Conservation (phyloP, 1,284 basidiomycete species). For the Ustilago esculenta region DNA sequence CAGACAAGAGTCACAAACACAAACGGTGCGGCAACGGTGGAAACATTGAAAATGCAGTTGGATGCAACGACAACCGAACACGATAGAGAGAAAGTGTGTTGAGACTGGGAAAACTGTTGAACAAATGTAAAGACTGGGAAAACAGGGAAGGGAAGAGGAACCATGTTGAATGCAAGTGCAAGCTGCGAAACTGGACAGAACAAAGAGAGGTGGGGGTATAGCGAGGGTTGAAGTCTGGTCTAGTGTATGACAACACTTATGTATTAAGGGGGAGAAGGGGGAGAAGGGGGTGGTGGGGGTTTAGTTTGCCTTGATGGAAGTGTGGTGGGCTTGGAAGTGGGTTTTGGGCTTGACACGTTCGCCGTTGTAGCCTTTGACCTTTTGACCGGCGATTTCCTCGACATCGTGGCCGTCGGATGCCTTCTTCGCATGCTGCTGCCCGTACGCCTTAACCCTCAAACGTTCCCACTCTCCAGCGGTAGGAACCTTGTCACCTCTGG, state of each 20-base stretch:
- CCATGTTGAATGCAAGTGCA: constrained; percentile 37
- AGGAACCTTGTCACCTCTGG: constrained; percentile 46
- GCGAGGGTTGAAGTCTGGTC: constrained; percentile 36
- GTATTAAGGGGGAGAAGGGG: not conserved
- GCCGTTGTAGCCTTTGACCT: constrained; percentile 59
- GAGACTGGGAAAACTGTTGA: constrained; percentile 29
- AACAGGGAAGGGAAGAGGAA: not conserved
- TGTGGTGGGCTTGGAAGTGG: constrained; percentile 3
- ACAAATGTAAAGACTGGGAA: not conserved
- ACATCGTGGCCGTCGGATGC: constrained; percentile 61
- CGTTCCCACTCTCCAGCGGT: constrained; percentile 65
- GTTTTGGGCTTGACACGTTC: constrained; percentile 19
- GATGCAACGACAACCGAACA: constrained; percentile 16
- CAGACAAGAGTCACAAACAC: no score
- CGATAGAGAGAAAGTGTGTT: constrained; percentile 3
- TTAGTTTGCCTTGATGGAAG: constrained; percentile 21
- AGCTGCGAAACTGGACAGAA: not conserved
- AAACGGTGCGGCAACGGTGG: no score
- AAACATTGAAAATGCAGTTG: constrained; percentile 23
- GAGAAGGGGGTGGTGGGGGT: no score
- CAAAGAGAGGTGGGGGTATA: constrained; percentile 14
- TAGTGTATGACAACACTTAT: not conserved
- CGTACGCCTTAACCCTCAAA: constrained; percentile 62
- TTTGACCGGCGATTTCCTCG: constrained; percentile 57
- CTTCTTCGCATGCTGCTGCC: constrained; percentile 61